Base-by-base conservation (phyloP, 805 yeast genomes). In the Debaryomyces prosopidis region DNA sequence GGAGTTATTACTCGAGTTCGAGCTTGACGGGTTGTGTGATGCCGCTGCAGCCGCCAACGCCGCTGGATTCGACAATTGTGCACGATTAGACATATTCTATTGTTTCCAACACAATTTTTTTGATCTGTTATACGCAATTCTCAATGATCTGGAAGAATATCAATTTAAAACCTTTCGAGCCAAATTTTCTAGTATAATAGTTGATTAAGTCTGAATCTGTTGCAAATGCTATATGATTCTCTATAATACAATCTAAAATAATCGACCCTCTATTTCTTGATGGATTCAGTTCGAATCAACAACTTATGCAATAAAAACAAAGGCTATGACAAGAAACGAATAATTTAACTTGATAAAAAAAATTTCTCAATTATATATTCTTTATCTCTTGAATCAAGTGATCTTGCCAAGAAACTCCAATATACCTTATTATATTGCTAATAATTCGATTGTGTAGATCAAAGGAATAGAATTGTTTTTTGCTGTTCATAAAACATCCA, bases 11-110 rank as follows among this genome's bases (percentile, higher is more conserved):
- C 55, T 53, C 20, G 59, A 43, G n/a, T 52, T 46, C 7, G 48
- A 45, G 19, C 56, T 44, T 27, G 52, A 51, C 10, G 54, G 55
- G 38, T 57, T 59, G 44, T 60, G 61, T 20, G 71, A 56, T 28
- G 69, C 71, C 15, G 67, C 61, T 19, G 72, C 72, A 10, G 73
- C 73, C 16, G 72, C 74, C 39, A 68, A 52, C 31, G 72, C 73
- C 17, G 73, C 74, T 12, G 72, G 67, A 53, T 62, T 63, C 43
- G 60, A 47, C 34, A 56, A 41, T 39, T 61, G 66, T 23, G 58
- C 64, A 48, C 68, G 60, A 42, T 47, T 61, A 11, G 66, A 57
- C 63, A 60, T 61, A 30, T 34, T 15, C 23, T 34, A 18, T 17
- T 10, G 9, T 30, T 11, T 11, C 16, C 33, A 30, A 30, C 16